Evolutionary conservation across 768 basidiomycete species (phyloP).

Genomic region (Leccinum boreale): DNA sequence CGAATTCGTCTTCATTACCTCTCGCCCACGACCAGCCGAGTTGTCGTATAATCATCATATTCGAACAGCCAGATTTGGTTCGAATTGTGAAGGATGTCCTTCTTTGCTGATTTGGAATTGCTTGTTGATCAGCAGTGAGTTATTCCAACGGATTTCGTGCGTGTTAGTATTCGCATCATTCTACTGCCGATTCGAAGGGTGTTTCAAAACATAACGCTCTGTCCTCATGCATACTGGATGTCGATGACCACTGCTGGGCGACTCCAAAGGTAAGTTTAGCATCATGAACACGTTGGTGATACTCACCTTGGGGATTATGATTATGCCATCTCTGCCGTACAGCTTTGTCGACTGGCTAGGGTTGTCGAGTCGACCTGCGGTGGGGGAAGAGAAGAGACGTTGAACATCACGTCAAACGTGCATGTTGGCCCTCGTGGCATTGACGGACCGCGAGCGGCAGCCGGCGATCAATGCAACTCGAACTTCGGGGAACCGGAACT

Average conservation of each 20-base stretch:
- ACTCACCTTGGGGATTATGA: conserved; percentile 8
- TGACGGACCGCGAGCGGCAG: conserved; percentile 15
- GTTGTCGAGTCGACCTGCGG: conserved; percentile 7
- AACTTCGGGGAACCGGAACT: not conserved
- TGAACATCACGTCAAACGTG: conserved; percentile 8
- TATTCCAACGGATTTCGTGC: conserved; percentile 4
- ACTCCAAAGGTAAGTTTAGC: not conserved
- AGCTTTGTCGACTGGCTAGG: not conserved
- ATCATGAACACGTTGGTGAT: not conserved
- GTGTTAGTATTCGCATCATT: conserved; percentile 6
- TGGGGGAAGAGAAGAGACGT: conserved; percentile 4
- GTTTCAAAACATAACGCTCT: not conserved
- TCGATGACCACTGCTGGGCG: not conserved
- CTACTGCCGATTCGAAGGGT: not conserved
- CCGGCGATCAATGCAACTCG: not conserved
- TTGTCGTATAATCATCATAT: not conserved
- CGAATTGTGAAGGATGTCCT: conserved; percentile 8
- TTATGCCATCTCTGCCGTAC: not conserved
- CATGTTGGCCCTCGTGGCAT: conserved; percentile 7
- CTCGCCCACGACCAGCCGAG: not conserved
- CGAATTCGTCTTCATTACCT: not conserved
- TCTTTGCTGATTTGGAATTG: conserved; percentile 20
- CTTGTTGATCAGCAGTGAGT: conserved; percentile 14
- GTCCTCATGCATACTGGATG: conserved; percentile 6
- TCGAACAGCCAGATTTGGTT: conserved; percentile 3